phyloP scores from a whole-genome alignment of 495 filamentous ascomycete genomes.

The Amniculicola lignicola region DNA sequence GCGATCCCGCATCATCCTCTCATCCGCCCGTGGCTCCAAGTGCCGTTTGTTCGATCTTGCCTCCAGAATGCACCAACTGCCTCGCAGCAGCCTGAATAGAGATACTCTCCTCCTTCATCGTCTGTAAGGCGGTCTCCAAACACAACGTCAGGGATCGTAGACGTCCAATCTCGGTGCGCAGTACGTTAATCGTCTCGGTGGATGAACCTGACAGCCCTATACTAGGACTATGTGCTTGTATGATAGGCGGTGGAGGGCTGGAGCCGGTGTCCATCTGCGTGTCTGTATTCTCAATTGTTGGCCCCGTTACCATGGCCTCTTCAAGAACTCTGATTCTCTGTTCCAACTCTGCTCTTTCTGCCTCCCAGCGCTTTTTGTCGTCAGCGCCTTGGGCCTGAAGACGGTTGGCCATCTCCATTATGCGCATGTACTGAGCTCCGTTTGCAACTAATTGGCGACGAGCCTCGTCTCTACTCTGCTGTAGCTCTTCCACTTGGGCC shows the following conservation, averaged over 20 bases:
- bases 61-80: conserved; percentile 19
- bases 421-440: conserved; percentile 48
- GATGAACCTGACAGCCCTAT: conserved; percentile 7
- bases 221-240: not conserved
- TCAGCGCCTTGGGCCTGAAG: conserved; percentile 43
- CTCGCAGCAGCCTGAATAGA: conserved; percentile 27
- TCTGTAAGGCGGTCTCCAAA: conserved; percentile 27
- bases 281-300: not conserved
- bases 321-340: conserved; percentile 31
- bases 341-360: conserved; percentile 42
- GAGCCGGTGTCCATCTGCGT: not conserved
- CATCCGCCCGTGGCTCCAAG: too few species aligned
- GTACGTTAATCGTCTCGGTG: conserved; percentile 28
- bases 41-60: conserved; percentile 27
- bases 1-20: too few species aligned
- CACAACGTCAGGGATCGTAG: conserved; percentile 20
- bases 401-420: conserved; percentile 46
- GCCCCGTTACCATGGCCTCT: conserved; percentile 32
- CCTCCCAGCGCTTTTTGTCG: conserved; percentile 44
- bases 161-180: conserved; percentile 28
- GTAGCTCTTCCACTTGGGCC: conserved; percentile 44
- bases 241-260: conserved; percentile 3
- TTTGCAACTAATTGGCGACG: conserved; percentile 37
- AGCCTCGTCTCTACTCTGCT: conserved; percentile 44
- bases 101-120: conserved; percentile 29